Evolutionary conservation across 2,329 filamentous ascomycete species (phyloP).

Genomic region (Colletotrichum sp.): DNA sequence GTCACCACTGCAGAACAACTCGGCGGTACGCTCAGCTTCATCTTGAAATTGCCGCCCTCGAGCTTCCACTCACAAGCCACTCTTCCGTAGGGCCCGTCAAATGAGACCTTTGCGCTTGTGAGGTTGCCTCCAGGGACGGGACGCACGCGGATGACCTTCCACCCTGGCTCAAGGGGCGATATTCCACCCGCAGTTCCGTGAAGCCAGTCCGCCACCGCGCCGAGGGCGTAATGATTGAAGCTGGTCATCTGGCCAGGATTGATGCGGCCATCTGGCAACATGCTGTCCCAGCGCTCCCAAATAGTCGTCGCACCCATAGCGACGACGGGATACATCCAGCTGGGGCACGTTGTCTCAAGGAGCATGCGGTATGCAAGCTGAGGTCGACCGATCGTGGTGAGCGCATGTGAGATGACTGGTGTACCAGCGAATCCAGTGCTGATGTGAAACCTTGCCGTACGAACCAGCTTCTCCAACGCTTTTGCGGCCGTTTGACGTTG

Average conservation of each 20-base stretch:
- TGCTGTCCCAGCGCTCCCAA: conserved; percentile 48
- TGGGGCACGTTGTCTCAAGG: conserved; percentile 36
- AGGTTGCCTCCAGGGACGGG: conserved; percentile 15
- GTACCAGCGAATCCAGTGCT: conserved; percentile 13
- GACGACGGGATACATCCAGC: conserved; percentile 41
- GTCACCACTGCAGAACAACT: conserved; percentile 4
- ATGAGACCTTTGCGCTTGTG: conserved; percentile 5
- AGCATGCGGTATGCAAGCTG: conserved; percentile 41
- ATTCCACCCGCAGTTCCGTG: conserved; percentile 31
- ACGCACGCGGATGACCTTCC: conserved; percentile 20
- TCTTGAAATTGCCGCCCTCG: not conserved
- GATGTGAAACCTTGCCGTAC: conserved; percentile 9
- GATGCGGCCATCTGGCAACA: conserved; percentile 39
- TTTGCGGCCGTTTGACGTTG: not conserved
- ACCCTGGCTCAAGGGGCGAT: conserved; percentile 25
- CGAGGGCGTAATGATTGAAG: conserved; percentile 47
- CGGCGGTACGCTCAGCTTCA: conserved; percentile 7
- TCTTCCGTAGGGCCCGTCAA: conserved; percentile 9
- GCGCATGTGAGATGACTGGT: conserved; percentile 10
- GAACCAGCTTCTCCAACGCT: conserved; percentile 1
- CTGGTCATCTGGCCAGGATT: conserved; percentile 46
- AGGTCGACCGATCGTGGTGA: conserved; percentile 2
- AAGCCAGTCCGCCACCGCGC: conserved; percentile 42
- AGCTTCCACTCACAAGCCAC: conserved; percentile 2
- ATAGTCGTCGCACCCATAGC: conserved; percentile 43